These are phyloP conservation scores for Fusarium clavum DNA, from an alignment of 2,329 filamentous ascomycete species.

Conservation along the genomic window DNA sequence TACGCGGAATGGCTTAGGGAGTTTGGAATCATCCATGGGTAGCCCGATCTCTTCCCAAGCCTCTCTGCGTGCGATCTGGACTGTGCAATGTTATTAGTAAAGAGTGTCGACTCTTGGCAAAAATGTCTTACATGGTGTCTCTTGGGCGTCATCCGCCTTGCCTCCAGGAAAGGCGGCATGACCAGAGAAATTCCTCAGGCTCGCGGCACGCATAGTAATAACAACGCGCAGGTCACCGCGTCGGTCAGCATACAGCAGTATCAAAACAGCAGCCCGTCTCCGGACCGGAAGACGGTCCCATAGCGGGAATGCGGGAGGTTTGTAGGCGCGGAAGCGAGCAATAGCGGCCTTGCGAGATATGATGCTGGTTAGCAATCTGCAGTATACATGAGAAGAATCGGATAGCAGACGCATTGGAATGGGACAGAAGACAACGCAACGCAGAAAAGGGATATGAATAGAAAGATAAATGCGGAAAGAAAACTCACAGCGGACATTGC, in stretches of 20 bases:
- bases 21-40: conserved; percentile 73
- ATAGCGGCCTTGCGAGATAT: conserved; percentile 63
- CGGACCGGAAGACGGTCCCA: conserved; percentile 72
- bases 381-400: conserved; percentile 9
- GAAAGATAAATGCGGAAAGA: not conserved
- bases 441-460: not conserved
- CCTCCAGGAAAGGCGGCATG: conserved; percentile 90
- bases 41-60: conserved; percentile 94
- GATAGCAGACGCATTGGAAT: conserved; percentile 29
- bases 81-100: conserved; percentile 52
- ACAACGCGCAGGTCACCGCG: conserved; percentile 81
- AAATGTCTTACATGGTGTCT: conserved; percentile 67
- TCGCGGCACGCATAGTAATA: conserved; percentile 74
- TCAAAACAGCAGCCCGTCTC: conserved; percentile 85
- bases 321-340: conserved; percentile 70
- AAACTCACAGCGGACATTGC: conserved; percentile 65
- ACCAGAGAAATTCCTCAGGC: conserved; percentile 77
- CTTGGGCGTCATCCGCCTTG: conserved; percentile 68
- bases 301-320: conserved; percentile 68
- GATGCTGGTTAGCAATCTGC: conserved; percentile 30
- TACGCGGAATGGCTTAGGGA: conserved; percentile 83
- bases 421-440: not conserved
- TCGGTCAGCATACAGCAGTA: conserved; percentile 88
- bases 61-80: conserved; percentile 88
- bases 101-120: not conserved